Percentiles rank a stretch among this genome's conserved stretches.
phyloP scores from a whole-genome alignment of 2,329 filamentous ascomycete species.

The Boeremia exigua region DNA sequence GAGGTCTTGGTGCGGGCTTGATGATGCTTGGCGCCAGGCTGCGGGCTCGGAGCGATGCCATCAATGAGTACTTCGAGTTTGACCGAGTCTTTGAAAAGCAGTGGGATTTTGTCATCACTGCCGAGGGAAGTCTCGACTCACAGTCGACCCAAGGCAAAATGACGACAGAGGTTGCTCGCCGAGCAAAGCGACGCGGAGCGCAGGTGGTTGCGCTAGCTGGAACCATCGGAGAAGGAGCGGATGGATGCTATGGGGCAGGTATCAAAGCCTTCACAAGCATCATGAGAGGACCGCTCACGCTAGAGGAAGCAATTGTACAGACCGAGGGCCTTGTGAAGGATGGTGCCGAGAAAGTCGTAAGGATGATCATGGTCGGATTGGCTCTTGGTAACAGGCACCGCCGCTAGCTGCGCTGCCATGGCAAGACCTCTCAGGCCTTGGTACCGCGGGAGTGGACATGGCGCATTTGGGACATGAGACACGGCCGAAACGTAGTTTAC shows the following conservation, averaged over 20 bases:
- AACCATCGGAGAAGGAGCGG: conserved; percentile 39
- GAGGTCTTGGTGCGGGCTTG: conserved; percentile 60
- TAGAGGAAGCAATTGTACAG: conserved; percentile 45
- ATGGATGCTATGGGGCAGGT: conserved; percentile 34
- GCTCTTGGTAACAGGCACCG: conserved; percentile 28
- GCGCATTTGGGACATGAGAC: neutral
- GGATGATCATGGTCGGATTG: conserved; percentile 47
- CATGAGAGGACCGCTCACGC: conserved; percentile 40
- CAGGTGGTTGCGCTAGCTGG: conserved; percentile 53
- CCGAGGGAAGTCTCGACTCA: conserved; percentile 60
- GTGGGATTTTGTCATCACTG: conserved; percentile 60
- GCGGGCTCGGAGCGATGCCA: conserved; percentile 57
- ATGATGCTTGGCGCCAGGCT: conserved; percentile 56
- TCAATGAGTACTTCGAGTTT: conserved; percentile 59
- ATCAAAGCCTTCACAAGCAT: conserved; percentile 49
- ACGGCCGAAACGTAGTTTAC: neutral
- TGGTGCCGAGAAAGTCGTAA: conserved; percentile 46
- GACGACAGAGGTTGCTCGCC: conserved; percentile 58
- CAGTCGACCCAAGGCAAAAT: conserved; percentile 62
- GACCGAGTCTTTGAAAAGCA: conserved; percentile 53
- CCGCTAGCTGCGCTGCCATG: conserved; percentile 14
- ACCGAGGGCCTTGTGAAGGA: conserved; percentile 45
- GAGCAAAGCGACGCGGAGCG: conserved; percentile 54
- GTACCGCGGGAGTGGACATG: neutral
- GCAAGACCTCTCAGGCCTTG: neutral